Percentiles rank a stretch among this genome's conserved stretches.
These are phyloP conservation scores for Metroxylon sagu DNA, from an alignment of 176 grass and related monocot species.

Conservation along the genomic window DNA sequence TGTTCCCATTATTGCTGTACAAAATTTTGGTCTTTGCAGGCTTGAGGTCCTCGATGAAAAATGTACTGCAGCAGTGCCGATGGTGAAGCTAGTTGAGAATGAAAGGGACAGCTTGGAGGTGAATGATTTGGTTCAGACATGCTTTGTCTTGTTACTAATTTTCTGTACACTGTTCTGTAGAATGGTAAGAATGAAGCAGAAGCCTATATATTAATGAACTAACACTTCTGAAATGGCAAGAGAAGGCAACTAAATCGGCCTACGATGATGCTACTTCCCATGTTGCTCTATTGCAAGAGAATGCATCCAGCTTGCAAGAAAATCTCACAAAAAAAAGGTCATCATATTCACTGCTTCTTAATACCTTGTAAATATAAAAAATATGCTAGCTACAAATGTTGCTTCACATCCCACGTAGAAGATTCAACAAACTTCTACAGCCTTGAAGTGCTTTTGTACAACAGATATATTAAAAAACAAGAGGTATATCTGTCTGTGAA, in stretches of 20 bases:
- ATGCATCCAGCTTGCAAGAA: slow-evolving; percentile 47
- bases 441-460: not conserved
- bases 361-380: not conserved
- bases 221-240: not conserved
- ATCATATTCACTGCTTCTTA: not conserved
- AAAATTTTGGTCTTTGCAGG: slow-evolving; percentile 28
- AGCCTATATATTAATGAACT: not conserved
- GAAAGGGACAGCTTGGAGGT: slow-evolving; percentile 95
- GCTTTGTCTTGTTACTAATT: not conserved
- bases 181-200: not conserved
- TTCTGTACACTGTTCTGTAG: not conserved
- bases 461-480: slow-evolving; percentile 34
- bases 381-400: slow-evolving; percentile 19
- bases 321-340: slow-evolving; percentile 25
- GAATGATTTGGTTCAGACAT: slow-evolving; percentile 1
- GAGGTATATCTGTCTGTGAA: slow-evolving; percentile 46
- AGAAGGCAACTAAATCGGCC: not conserved
- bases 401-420: not conserved
- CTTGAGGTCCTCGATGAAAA: slow-evolving; percentile 90
- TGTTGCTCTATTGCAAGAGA: slow-evolving; percentile 47
- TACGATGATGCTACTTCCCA: slow-evolving; percentile 2
- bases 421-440: not conserved
- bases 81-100: slow-evolving; percentile 94
- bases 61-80: slow-evolving; percentile 57
- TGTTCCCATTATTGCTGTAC: slow-evolving; percentile 19